These are phyloP conservation scores for Cryptococcus deneoformans DNA, from an alignment of 1,284 basidiomycete genomes.

Conservation along the genomic window DNA sequence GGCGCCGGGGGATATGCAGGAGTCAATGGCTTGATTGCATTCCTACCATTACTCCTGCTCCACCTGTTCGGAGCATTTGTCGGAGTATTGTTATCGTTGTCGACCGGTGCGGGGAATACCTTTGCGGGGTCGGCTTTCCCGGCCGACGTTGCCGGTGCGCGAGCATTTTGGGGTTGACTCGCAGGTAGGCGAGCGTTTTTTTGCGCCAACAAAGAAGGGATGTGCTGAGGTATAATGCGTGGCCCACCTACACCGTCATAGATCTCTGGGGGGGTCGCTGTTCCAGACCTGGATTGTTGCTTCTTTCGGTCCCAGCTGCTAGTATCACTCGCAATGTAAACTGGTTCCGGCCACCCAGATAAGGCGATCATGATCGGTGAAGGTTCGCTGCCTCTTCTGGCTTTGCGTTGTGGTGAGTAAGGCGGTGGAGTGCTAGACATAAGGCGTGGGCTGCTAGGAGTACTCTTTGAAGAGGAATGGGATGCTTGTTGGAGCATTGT, in stretches of 20 bases:
- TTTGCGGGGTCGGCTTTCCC: not conserved
- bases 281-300: not conserved
- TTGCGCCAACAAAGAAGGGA: not conserved
- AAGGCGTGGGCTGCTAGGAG: no score
- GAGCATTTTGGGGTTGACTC: not conserved
- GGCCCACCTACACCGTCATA: conserved; percentile 11
- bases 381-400: not conserved
- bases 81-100: not conserved
- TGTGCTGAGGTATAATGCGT: not conserved
- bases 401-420: not conserved
- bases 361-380: conserved; percentile 27
- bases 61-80: no score
- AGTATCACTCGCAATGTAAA: conserved; percentile 17
- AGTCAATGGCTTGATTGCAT: no score
- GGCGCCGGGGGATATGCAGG: not conserved
- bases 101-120: not conserved
- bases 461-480: not conserved
- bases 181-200: not conserved
- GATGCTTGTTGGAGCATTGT: not conserved
- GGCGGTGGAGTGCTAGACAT: no score
- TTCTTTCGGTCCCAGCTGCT: not conserved
- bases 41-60: no score
- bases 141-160: not conserved
- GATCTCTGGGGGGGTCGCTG: conserved; percentile 6
- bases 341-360: conserved; percentile 32